phyloP scores from a whole-genome alignment of 176 grass and related monocot genomes.

The Guadua angustifolia region DNA sequence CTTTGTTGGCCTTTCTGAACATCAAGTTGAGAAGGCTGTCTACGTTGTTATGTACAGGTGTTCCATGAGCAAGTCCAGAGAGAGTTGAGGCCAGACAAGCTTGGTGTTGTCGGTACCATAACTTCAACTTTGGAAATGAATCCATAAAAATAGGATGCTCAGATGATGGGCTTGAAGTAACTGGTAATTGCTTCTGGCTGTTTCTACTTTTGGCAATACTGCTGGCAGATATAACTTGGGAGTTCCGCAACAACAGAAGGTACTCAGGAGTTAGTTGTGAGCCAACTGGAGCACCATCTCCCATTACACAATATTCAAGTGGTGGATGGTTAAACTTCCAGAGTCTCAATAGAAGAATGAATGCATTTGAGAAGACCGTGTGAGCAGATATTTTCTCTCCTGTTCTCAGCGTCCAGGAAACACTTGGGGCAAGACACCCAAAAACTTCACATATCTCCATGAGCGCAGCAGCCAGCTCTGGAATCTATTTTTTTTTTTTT shows the following conservation, averaged over 20 bases:
- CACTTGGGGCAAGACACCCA: constrained; percentile 70
- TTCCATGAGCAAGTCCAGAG: constrained; percentile 82
- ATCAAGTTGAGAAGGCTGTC: constrained; percentile 90
- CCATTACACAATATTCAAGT: constrained; percentile 89
- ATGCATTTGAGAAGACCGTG: constrained; percentile 91
- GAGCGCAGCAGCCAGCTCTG: constrained; percentile 86
- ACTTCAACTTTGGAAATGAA: constrained; percentile 92
- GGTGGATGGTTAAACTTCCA: constrained; percentile 99
- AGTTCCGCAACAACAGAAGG: constrained; percentile 84
- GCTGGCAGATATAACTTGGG: constrained; percentile 49
- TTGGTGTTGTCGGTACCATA: constrained; percentile 94
- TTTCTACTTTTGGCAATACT: constrained; percentile 49
- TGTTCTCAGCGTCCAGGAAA: constrained; percentile 69
- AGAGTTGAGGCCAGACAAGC: constrained; percentile 98
- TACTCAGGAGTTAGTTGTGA: constrained; percentile 96
- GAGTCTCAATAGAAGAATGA: constrained; percentile 93
- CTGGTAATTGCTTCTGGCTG: constrained; percentile 39
- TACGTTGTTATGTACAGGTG: constrained; percentile 84
- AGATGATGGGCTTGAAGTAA: constrained; percentile 48
- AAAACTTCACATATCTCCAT: constrained; percentile 98
- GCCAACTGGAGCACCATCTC: constrained; percentile 93
- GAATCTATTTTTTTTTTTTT: constrained; percentile 60
- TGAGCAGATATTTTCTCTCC: constrained; percentile 81
- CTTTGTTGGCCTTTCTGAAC: constrained; percentile 84
- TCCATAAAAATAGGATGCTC: constrained; percentile 83